Evolutionary conservation across 2,329 filamentous ascomycete genomes (phyloP), one percentile per base, ranked within the genome.

Genomic region (Ceratocystis eucalypticola): DNA sequence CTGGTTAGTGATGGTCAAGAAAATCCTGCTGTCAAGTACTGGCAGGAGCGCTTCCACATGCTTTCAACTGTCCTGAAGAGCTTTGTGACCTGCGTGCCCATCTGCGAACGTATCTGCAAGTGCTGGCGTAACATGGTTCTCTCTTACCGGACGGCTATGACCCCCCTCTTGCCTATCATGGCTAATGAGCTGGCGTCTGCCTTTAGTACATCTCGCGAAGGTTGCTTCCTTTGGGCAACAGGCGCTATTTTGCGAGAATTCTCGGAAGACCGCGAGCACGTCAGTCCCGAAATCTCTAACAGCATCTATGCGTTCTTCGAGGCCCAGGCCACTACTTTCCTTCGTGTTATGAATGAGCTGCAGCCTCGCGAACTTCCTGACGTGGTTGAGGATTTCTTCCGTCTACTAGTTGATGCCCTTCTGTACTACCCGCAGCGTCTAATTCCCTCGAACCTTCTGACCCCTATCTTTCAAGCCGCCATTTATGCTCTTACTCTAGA

Each of bases 191-290:
- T 99, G 67, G 90, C 90, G 0, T 82, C 82, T 69, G 92, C 93
- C 3, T 99, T 99, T 74, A 83, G 88, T 66, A 82, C 84, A 20
- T 96, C 93, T 10, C 84, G 87, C 68, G 93, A 99, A 76, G 94
- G 94, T 12, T 96, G 93, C 74, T 99, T 99, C 81, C 80, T 99
- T n/a, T 99, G 94, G 94, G 93, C 94, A 1, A 96, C 93, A 1
- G 89, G 92, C 70, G 91, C 93, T 7, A 95, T 99, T 69, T 83
- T 99, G 37, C 88, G 94, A 68, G 94, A 99, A 75, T 99, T 97
- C 73, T 94, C 91, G 0, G 90, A 96, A 71, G 91, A 93, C 53
- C 85, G 89, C 53, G 91, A 96, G 71, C 85, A 89, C 68, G 89
- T 97, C 22, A 88, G 93, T 65, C 82, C 87, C 63, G 79, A 83